Base-by-base conservation (phyloP, 2,329 filamentous ascomycete genomes). In the Iodosphaeria phyllophila region DNA sequence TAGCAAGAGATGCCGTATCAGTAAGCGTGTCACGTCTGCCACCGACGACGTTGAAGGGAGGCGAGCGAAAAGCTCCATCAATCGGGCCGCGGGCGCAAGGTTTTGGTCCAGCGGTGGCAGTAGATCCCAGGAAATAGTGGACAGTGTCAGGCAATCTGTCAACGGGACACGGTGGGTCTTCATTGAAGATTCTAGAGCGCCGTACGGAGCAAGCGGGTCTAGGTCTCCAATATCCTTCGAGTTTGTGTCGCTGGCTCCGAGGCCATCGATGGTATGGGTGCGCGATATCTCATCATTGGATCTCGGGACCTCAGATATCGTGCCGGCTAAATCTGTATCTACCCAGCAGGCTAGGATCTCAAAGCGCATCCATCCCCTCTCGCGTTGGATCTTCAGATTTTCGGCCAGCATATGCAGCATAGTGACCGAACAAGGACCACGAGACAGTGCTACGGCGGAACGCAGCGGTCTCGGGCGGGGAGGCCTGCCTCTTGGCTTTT, bases 381-480 rank as follows among this genome's bases (percentile, higher is more conserved):
- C 20, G 65, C 60, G 11, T 69, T 64, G 4, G 66, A 53, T 25
- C 70, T 26, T 26, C 22, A 77, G 56, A 40, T 82, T 77, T 31
- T 62, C 54, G 45, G 79, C 65, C 27, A 95, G 55, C 13, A 92
- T 60, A 38, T 86, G 66, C 16, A 92, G 57, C 21, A 98, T 56
- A 9, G 71, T 66, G 9, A 76, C 61, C 1, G 86, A 95, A 2
- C 78, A 89, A 2, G 76, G 56, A 1, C 89, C 86, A 39, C 82
- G 74, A 0, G 84, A 92, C 2, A 93, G 54, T 5, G 83, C 80
- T 12, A 92, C 54, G 11, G 92, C 54, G 23, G 92, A 64, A 16
- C 44, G 41, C 43, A 51, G 36, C 50, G 64, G 35, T 39, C 34
- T 40, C 42, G 32, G 39, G 45, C 29, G 46, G 41, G 27, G 41